Base-by-base conservation (phyloP, 148 eudicot genomes). In the Rhododendron vialii region DNA sequence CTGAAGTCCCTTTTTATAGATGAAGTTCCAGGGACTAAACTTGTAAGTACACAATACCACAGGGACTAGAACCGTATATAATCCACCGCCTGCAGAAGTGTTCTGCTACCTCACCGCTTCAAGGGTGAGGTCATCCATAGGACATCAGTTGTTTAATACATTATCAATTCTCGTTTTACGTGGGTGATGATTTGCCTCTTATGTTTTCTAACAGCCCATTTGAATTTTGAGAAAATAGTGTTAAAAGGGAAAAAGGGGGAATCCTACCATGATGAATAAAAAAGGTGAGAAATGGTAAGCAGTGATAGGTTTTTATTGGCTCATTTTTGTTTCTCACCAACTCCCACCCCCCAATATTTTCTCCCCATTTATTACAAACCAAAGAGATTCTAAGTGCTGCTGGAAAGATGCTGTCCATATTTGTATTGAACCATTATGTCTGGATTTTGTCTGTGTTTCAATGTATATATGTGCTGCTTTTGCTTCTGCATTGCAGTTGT, bases 401-500 rank as follows among this genome's bases (percentile, higher is more conserved):
- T 24, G 77, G 4, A 63, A 35, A 69, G 84, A 59, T 61, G 61
- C 41, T 48, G 45, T 53, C 83, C 33, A 26, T 3, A 33, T 61
- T 22, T 18, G 18, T 41, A 30, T 30, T 61, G 75, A 61, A 82
- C 75, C 75, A 10, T 82, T 82, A 59, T 63, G 67, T n/a, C 63
- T 26, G 69, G 51, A 61, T 63, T 63, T 22, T 33, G 69, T 33
- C 20, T 20, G 33, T 80, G 45, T 33, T 35, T 57, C 43, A 13
- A 55, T 81, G 28, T 28, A n/a, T 11, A 82, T 24, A 41, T n/a
- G 41, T 83, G 28, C 67, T 51, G 24, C 45, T 48, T 48, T 59
- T 51, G 83, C 33, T 50, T 51, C 63, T 81, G 71, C 69, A 81
- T 51, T 78, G 82, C 59, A 78, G 63, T 51, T 50, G 63, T 30